Evolutionary conservation across 441 rosid genomes (phyloP).

Genomic region (Codiaeum variegatum): DNA sequence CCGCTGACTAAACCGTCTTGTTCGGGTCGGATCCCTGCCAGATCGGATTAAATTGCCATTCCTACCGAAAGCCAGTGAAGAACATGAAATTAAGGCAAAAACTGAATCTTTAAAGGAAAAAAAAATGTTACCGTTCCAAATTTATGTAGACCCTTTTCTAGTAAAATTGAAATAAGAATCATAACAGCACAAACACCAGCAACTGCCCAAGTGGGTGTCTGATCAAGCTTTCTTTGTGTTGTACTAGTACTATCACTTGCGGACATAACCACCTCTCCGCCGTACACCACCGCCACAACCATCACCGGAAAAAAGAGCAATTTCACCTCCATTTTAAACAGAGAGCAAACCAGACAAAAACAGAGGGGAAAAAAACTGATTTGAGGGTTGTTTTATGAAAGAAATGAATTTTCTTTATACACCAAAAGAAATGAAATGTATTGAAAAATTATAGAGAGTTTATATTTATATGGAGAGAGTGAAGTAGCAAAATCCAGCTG

Average conservation of each 20-base stretch:
- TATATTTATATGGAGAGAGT: not conserved
- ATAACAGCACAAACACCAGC: constrained; percentile 62
- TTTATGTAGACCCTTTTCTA: constrained; percentile 61
- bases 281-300: not conserved
- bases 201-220: constrained; percentile 95
- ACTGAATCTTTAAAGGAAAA: not conserved
- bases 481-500: not conserved
- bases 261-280: constrained; percentile 18
- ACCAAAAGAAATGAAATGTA: not conserved
- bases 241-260: constrained; percentile 9
- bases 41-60: too few species aligned
- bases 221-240: constrained; percentile 59
- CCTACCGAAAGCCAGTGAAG: not conserved
- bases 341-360: not conserved
- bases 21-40: too few species aligned
- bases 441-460: too few species aligned
- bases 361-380: not conserved
- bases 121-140: constrained; percentile 43
- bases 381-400: not conserved
- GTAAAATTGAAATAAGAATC: constrained; percentile 55
- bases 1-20: too few species aligned
- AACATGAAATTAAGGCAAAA: not conserved
- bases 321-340: constrained; percentile 2
- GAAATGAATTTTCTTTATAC: not conserved
- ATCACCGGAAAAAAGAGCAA: constrained; percentile 1